These are phyloP conservation scores for Ceratocystis lukuohia DNA, from an alignment of 2,329 filamentous ascomycete species.

Conservation along the genomic window DNA sequence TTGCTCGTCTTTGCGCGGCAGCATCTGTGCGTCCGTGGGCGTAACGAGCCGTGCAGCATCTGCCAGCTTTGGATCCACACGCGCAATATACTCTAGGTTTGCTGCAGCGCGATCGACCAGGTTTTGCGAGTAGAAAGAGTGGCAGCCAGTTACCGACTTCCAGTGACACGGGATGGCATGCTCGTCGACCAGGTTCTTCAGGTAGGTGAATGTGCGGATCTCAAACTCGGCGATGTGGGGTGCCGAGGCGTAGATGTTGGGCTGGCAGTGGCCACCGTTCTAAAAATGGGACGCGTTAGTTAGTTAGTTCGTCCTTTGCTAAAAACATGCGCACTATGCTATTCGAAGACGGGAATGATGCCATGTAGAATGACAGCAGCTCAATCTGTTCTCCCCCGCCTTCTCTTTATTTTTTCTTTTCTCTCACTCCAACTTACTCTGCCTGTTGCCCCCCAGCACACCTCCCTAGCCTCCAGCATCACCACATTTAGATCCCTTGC, in stretches of 20 bases:
- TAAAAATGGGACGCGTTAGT: conserved; percentile 23
- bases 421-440: conserved; percentile 39
- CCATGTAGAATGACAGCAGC: neutral
- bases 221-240: conserved; percentile 57
- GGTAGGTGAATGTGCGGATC: conserved; percentile 49
- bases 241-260: conserved; percentile 48
- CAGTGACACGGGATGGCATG: conserved; percentile 58
- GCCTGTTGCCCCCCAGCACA: conserved; percentile 74
- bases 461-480: conserved; percentile 65
- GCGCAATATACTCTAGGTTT: conserved; percentile 38
- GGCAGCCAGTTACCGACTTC: conserved; percentile 47
- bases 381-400: neutral
- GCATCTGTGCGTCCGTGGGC: conserved; percentile 23
- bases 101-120: conserved; percentile 40
- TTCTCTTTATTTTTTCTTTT: neutral
- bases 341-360: neutral
- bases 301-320: neutral
- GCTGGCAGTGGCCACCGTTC: conserved; percentile 65
- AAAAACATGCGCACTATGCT: neutral
- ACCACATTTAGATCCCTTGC: conserved; percentile 42
- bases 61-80: conserved; percentile 44
- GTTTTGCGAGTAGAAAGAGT: conserved; percentile 45
- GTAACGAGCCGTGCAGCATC: conserved; percentile 33
- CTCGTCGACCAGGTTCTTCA: conserved; percentile 43
- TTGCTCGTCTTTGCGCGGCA: conserved; percentile 21